Evolutionary conservation across 139 green algal species (phyloP).

Genomic region (Chlorella sp.): DNA sequence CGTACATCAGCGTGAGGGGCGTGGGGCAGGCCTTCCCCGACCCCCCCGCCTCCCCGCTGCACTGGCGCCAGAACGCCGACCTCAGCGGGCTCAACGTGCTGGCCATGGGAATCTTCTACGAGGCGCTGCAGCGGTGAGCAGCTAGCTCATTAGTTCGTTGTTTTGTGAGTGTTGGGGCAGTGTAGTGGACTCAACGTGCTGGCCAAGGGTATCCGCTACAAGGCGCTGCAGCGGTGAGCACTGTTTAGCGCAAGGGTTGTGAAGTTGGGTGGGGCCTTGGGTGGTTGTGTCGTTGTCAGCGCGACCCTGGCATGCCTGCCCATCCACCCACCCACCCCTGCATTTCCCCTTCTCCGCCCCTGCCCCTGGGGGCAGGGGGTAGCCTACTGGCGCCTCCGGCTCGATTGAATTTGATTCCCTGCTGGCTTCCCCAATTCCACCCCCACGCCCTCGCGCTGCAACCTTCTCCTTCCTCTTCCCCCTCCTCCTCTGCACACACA

Average conservation of each 20-base stretch:
- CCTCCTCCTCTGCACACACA: neutral
- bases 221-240: too few species aligned
- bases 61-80: constrained; percentile 22
- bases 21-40: constrained; percentile 19
- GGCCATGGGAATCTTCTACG: constrained; percentile 50
- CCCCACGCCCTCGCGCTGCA: too few species aligned
- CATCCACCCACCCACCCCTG: neutral
- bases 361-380: neutral
- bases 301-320: neutral
- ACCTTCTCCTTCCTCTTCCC: neutral
- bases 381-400: neutral
- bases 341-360: neutral
- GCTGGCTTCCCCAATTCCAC: neutral
- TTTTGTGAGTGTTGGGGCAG: too few species aligned
- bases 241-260: too few species aligned
- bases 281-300: too few species aligned
- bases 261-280: too few species aligned
- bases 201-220: too few species aligned
- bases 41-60: constrained; percentile 2
- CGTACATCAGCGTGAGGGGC: constrained; percentile 32
- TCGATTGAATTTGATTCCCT: neutral
- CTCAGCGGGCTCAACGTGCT: constrained; percentile 41
- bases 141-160: neutral
- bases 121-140: constrained; percentile 43
- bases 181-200: too few species aligned